These are phyloP conservation scores for Hamamelis virginiana DNA, from an alignment of 164 flowering plant species.

Conservation along the genomic window DNA sequence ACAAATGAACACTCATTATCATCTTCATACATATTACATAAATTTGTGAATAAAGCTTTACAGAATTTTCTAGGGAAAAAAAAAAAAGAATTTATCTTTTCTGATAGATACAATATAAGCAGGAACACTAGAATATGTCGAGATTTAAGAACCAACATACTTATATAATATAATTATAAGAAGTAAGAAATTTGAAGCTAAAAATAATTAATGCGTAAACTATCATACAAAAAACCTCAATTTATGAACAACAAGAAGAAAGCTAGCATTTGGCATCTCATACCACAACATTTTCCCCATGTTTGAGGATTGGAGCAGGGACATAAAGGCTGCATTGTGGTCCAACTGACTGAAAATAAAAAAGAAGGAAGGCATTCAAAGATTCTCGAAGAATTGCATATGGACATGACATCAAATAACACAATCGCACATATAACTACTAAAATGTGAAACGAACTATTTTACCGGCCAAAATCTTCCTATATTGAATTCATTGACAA, in stretches of 20 bases:
- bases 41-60: too few relatives aligned
- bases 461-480: conserved; percentile 97
- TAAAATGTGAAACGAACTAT: background rate
- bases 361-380: conserved; percentile 5
- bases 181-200: too few relatives aligned
- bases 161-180: too few relatives aligned
- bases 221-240: background rate
- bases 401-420: background rate
- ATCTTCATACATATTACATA: too few relatives aligned
- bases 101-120: too few relatives aligned
- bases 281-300: conserved; percentile 79
- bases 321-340: conserved; percentile 95
- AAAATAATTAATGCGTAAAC: background rate
- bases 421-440: background rate
- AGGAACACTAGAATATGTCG: too few relatives aligned
- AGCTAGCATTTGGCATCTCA: conserved; percentile 11
- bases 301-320: conserved; percentile 79
- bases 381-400: background rate
- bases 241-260: background rate
- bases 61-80: too few relatives aligned
- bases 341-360: conserved; percentile 56
- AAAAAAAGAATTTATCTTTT: too few relatives aligned
- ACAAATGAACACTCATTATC: background rate
- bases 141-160: too few relatives aligned
- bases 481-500: conserved; percentile 69